Evolutionary conservation across 2,329 filamentous ascomycete species (phyloP).

Genomic region (Leptographium radiaticola): DNA sequence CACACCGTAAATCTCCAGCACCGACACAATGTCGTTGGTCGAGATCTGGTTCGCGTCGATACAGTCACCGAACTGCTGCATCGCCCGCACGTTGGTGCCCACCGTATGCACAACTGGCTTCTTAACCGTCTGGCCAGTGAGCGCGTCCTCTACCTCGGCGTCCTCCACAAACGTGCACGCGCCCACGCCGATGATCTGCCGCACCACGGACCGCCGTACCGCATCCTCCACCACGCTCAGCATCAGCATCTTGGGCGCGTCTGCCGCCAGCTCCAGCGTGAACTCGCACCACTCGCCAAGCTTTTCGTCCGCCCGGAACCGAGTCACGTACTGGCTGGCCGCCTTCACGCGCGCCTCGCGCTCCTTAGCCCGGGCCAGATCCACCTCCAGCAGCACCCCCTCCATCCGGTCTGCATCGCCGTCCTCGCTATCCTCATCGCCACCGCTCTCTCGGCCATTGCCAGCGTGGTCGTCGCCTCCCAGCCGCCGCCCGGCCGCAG

Average conservation of each 20-base stretch:
- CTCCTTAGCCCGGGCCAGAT: conserved; percentile 23
- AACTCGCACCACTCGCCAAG: conserved; percentile 65
- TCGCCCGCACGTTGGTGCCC: conserved; percentile 78
- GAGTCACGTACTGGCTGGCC: conserved; percentile 52
- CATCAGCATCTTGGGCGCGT: conserved; percentile 83
- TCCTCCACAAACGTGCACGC: conserved; percentile 54
- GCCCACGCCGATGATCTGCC: conserved; percentile 68
- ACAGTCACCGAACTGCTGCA: conserved; percentile 76
- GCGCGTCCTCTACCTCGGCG: conserved; percentile 36
- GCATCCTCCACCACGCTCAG: conserved; percentile 78
- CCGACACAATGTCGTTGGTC: conserved; percentile 85
- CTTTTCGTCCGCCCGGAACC: conserved; percentile 68
- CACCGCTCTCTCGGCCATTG: not conserved
- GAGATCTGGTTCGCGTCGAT: conserved; percentile 77
- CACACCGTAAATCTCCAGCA: conserved; percentile 78
- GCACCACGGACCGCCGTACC: conserved; percentile 66
- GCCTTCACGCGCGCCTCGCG: conserved; percentile 53
- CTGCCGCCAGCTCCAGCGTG: conserved; percentile 68
- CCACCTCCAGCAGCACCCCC: conserved; percentile 10
- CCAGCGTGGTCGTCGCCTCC: conserved; percentile 5
- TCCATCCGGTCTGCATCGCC: conserved; percentile 20
- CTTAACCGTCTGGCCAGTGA: conserved; percentile 33
- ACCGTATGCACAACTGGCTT: conserved; percentile 58
- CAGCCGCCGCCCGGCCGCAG: conserved; percentile 30
- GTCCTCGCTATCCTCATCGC: not conserved